A percentile compares a stretch with the other conserved stretches of the same genome.
phyloP scores from a whole-genome alignment of 2,329 filamentous ascomycete genomes.

The Geosmithia flava region DNA sequence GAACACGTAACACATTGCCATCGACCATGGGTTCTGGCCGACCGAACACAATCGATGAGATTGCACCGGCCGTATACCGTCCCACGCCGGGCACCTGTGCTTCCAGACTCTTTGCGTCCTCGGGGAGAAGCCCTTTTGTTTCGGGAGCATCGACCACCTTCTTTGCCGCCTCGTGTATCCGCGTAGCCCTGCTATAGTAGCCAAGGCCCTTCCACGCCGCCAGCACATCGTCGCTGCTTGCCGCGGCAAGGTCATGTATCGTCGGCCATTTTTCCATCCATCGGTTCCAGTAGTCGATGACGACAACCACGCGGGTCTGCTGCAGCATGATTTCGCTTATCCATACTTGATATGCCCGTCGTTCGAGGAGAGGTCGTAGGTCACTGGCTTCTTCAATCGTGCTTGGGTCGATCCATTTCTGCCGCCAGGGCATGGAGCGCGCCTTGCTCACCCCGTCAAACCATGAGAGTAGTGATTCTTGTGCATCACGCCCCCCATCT shows the following conservation, averaged over 20 bases:
- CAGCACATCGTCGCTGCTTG: constrained; percentile 41
- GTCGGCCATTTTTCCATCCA: constrained; percentile 52
- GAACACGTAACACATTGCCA: constrained; percentile 48
- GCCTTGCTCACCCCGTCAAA: constrained; percentile 32
- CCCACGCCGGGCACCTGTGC: constrained; percentile 46
- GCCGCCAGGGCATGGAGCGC: constrained; percentile 48
- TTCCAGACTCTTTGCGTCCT: constrained; percentile 29
- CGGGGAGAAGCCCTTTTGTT: constrained; percentile 36
- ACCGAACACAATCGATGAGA: constrained; percentile 51
- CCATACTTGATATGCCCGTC: constrained; percentile 52
- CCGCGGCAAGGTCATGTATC: constrained; percentile 40
- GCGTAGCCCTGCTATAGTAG: constrained; percentile 51
- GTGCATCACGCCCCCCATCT: constrained; percentile 12
- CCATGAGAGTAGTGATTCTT: constrained; percentile 32
- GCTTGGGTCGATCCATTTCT: constrained; percentile 38
- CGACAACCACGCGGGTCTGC: constrained; percentile 49
- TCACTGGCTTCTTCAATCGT: constrained; percentile 12
- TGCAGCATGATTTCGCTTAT: constrained; percentile 58
- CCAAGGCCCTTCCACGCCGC: constrained; percentile 48
- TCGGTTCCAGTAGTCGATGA: constrained; percentile 49
- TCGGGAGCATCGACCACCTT: constrained; percentile 28
- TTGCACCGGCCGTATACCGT: constrained; percentile 49
- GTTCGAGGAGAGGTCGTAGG: constrained; percentile 31
- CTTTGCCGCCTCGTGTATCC: constrained; percentile 44
- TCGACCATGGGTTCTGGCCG: constrained; percentile 48